Percentiles rank a stretch among this genome's conserved stretches.
These are phyloP conservation scores for Rhodotorula sp. DNA, from an alignment of 1,284 basidiomycete genomes.

Conservation along the genomic window DNA sequence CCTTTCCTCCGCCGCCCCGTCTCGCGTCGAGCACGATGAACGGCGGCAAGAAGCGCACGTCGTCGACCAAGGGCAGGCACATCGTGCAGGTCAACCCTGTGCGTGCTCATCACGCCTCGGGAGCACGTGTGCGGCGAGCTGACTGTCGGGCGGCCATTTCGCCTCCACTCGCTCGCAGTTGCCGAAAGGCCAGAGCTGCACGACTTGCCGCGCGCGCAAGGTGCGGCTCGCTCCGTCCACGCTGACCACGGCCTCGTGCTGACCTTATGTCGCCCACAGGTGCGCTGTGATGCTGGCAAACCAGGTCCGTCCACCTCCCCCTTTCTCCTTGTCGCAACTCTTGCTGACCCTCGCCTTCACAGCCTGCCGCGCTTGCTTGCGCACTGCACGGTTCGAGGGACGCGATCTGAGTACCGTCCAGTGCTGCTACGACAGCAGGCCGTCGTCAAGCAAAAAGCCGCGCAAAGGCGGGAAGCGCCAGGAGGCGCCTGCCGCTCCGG, in stretches of 20 bases:
- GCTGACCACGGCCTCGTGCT: background rate
- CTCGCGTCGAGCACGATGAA: background rate
- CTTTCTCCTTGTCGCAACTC: background rate
- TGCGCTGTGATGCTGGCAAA: constrained; percentile 11
- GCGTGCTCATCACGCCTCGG: constrained; percentile 7
- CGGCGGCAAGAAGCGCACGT: constrained; percentile 1
- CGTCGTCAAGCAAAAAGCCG: background rate
- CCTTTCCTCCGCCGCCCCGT: background rate
- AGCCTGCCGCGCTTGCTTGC: constrained; percentile 22
- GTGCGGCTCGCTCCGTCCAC: background rate
- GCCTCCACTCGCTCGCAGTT: background rate
- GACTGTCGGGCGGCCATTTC: background rate
- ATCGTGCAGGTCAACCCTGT: constrained; percentile 13
- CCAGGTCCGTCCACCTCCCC: constrained; percentile 10
- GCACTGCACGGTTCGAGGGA: constrained; percentile 25
- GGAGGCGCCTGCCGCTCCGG: background rate
- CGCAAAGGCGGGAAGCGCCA: background rate
- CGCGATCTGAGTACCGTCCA: background rate
- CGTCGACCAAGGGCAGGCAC: constrained; percentile 14
- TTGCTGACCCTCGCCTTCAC: background rate
- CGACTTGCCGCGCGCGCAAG: constrained; percentile 15
- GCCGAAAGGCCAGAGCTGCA: constrained; percentile 16
- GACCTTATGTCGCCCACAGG: background rate
- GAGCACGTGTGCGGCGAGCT: background rate
- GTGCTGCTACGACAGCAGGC: constrained; percentile 9